These are phyloP conservation scores for Geotrichum ghanense DNA, from an alignment of 805 yeast species.

Conservation along the genomic window DNA sequence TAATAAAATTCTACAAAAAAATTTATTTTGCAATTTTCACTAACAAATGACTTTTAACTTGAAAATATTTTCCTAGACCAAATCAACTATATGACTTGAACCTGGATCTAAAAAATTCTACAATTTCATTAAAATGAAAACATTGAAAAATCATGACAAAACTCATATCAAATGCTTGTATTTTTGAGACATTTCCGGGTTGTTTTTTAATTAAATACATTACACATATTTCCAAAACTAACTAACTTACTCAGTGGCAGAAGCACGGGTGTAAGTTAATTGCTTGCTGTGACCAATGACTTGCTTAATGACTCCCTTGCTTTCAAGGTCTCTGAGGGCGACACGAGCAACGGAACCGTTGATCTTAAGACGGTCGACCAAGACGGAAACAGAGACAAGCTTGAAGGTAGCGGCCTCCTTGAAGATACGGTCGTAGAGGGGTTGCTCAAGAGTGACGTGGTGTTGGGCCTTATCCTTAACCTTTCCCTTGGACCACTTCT, in stretches of 20 bases:
- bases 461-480: constrained; percentile 99
- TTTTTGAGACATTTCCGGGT: no score
- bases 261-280: constrained; percentile 58
- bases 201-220: no score
- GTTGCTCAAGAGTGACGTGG: constrained; percentile 94
- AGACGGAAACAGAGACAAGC: constrained; percentile 93
- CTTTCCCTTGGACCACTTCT: constrained; percentile 99
- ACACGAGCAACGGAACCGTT: constrained; percentile 99
- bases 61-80: no score
- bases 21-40: no score
- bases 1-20: no score
- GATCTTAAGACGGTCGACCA: constrained; percentile 98
- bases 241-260: constrained; percentile 29
- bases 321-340: constrained; percentile 92
- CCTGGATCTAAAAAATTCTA: no score
- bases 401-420: constrained; percentile 99
- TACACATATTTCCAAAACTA: constrained; percentile 15
- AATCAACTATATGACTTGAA: no score
- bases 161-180: no score
- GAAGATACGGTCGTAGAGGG: constrained; percentile 96
- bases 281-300: constrained; percentile 94
- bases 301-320: constrained; percentile 89
- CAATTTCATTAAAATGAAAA: no score
- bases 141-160: no score
- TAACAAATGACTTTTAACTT: no score